These are phyloP conservation scores for Penicillium roqueforti DNA, from an alignment of 495 filamentous ascomycete species.

Conservation along the genomic window DNA sequence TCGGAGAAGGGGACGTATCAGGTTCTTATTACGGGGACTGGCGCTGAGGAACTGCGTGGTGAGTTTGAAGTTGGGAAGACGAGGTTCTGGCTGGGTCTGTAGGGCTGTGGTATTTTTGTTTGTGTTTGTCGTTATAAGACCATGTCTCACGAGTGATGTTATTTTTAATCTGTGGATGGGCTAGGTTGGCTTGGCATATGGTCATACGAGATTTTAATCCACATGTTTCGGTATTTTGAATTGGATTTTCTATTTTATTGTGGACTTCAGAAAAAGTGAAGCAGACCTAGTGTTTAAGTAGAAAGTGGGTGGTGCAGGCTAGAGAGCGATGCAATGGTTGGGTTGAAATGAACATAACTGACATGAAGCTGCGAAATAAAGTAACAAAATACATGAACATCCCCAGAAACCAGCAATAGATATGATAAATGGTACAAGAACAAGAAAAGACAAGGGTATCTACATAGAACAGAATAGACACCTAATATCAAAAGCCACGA, in stretches of 20 bases:
- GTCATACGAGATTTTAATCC: not conserved
- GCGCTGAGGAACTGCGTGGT: slow-evolving; percentile 37
- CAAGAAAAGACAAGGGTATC: not conserved
- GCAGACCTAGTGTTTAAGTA: not conserved
- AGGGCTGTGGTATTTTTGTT: slow-evolving; percentile 5
- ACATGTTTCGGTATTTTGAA: not conserved
- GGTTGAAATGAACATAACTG: not conserved
- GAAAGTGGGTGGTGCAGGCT: no score
- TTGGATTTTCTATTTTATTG: not conserved
- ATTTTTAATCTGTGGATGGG: slow-evolving; percentile 1
- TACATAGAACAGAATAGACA: not conserved
- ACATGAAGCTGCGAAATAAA: no score
- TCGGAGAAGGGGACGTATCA: slow-evolving; percentile 72
- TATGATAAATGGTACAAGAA: not conserved
- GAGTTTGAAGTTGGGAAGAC: slow-evolving; percentile 53
- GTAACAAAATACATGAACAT: not conserved
- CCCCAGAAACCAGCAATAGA: not conserved
- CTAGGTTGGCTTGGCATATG: not conserved
- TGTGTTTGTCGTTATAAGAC: not conserved
- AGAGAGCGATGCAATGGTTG: no score
- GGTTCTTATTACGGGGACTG: slow-evolving; percentile 58
- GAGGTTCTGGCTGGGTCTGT: slow-evolving; percentile 52
- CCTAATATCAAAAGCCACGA: not conserved
- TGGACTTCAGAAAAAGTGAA: not conserved
- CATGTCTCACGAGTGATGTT: slow-evolving; percentile 3